Percentiles rank a stretch among this genome's conserved stretches.
Conservation (phyloP, 2,329 filamentous ascomycete genomes). For the Diaporthe sp. region DNA sequence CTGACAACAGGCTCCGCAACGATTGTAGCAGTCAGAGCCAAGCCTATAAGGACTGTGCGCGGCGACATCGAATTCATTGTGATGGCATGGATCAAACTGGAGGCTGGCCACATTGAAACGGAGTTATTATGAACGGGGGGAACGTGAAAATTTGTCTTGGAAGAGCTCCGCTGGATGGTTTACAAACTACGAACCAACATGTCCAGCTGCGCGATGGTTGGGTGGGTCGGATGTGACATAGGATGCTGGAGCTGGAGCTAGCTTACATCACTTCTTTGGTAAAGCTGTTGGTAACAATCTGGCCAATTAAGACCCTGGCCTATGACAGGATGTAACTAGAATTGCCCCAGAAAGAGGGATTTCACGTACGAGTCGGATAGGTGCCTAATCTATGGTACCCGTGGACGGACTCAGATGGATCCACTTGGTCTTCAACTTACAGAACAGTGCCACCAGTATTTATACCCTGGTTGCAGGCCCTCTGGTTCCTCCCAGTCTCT, state of each 20-base stretch:
- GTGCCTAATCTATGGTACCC: too few species aligned
- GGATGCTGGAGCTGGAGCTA: not conserved
- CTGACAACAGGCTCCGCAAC: slow-evolving; percentile 13
- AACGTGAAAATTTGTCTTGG: too few species aligned
- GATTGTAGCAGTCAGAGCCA: not conserved
- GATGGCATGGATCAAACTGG: not conserved
- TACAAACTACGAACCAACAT: not conserved
- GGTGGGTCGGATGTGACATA: not conserved
- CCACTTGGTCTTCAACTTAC: too few species aligned
- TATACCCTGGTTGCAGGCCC: too few species aligned
- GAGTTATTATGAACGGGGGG: not conserved
- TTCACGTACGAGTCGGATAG: too few species aligned
- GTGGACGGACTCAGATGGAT: too few species aligned
- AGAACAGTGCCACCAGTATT: too few species aligned
- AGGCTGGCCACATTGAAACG: not conserved
- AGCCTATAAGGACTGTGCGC: not conserved
- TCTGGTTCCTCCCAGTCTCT: too few species aligned
- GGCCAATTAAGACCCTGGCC: not conserved
- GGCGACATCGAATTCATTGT: not conserved
- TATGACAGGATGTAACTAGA: too few species aligned
- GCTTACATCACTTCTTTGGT: not conserved
- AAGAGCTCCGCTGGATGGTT: not conserved
- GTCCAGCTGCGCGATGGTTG: not conserved
- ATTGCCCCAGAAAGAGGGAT: too few species aligned
- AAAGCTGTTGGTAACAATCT: not conserved